Evolutionary conservation across 2,329 filamentous ascomycete species (phyloP).

Genomic region (Fusarium pseudonygamai): DNA sequence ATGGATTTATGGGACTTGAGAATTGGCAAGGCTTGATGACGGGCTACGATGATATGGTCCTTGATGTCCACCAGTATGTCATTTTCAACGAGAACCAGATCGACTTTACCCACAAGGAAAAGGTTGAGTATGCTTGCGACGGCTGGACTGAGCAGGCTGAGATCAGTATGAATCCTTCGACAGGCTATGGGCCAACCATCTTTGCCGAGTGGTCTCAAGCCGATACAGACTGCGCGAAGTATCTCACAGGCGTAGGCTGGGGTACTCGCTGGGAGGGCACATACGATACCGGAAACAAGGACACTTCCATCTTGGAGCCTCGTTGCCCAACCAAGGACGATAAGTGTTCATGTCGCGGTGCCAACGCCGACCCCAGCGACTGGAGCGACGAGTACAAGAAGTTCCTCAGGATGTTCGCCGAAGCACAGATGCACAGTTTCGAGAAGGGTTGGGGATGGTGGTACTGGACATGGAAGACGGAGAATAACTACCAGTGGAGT

Average conservation of each 20-base stretch:
- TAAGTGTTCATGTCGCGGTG: conserved; percentile 76
- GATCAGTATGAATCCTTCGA: conserved; percentile 74
- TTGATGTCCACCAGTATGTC: conserved; percentile 99
- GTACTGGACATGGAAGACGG: conserved; percentile 99
- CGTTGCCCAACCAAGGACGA: conserved; percentile 75
- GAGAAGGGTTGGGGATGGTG: conserved; percentile 97
- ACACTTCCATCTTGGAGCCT: conserved; percentile 71
- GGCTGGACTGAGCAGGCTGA: conserved; percentile 86
- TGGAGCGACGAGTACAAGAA: conserved; percentile 83
- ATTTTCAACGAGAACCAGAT: conserved; percentile 96
- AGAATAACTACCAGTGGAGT: conserved; percentile 88
- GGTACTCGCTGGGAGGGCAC: conserved; percentile 95
- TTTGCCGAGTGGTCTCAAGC: conserved; percentile 98
- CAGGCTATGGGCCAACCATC: conserved; percentile 91
- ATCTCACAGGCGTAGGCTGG: conserved; percentile 88
- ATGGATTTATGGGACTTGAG: conserved; percentile 90
- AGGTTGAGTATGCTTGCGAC: conserved; percentile 86
- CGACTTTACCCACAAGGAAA: conserved; percentile 80
- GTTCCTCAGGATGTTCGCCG: conserved; percentile 88
- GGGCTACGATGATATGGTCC: conserved; percentile 74
- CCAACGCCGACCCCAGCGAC: conserved; percentile 75
- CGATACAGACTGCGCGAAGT: conserved; percentile 89
- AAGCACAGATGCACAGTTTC: conserved; percentile 95
- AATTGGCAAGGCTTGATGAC: conserved; percentile 91
- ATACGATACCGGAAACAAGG: conserved; percentile 72